phyloP scores from a whole-genome alignment of 2,329 filamentous ascomycete species.

The Neophaeococcomyces aloes region DNA sequence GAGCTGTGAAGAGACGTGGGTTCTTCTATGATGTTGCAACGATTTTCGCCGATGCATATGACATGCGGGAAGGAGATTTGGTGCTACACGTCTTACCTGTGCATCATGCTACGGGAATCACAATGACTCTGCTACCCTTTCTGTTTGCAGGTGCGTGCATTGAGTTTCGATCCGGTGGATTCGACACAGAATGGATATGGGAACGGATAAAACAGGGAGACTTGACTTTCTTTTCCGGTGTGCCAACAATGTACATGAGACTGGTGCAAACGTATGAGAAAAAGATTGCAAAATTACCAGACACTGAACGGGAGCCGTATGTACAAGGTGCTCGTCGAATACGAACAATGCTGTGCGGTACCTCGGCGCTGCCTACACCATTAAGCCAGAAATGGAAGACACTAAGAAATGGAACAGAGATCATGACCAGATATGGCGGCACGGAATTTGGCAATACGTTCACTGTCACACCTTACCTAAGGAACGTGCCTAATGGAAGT shows the following conservation, averaged over 20 bases:
- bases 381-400: slow-evolving; percentile 41
- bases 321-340: slow-evolving; percentile 28
- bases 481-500: not conserved
- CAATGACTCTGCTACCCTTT: slow-evolving; percentile 25
- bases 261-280: slow-evolving; percentile 25
- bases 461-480: slow-evolving; percentile 25
- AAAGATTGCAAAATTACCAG: slow-evolving; percentile 10
- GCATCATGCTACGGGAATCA: slow-evolving; percentile 22
- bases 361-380: slow-evolving; percentile 38
- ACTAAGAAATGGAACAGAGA: slow-evolving; percentile 29
- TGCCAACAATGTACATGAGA: slow-evolving; percentile 33
- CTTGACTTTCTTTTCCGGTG: slow-evolving; percentile 28
- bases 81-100: slow-evolving; percentile 27
- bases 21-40: slow-evolving; percentile 15
- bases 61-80: slow-evolving; percentile 23
- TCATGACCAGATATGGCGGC: slow-evolving; percentile 34
- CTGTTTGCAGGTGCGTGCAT: slow-evolving; percentile 30
- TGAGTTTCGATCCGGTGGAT: slow-evolving; percentile 31
- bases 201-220: slow-evolving; percentile 25
- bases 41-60: slow-evolving; percentile 21
- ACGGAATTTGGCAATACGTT: slow-evolving; percentile 36
- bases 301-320: slow-evolving; percentile 26
- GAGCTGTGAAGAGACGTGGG: slow-evolving; percentile 36
- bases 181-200: slow-evolving; percentile 29
- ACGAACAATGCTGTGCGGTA: slow-evolving; percentile 23